phyloP scores from a whole-genome alignment of 2,329 filamentous ascomycete genomes.

The Alternaria arbusti region DNA sequence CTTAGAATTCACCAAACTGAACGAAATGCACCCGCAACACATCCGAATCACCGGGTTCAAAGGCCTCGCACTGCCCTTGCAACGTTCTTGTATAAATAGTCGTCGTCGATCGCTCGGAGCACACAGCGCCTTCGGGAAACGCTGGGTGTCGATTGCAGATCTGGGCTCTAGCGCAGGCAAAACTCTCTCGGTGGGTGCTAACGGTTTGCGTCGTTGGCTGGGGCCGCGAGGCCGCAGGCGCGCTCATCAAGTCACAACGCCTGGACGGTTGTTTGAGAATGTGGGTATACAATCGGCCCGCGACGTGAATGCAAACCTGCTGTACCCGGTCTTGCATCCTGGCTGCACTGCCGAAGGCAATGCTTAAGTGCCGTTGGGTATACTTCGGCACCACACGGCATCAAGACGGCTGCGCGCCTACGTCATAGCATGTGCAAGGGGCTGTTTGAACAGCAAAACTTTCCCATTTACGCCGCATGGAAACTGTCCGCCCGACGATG shows the following conservation, averaged over 20 bases:
- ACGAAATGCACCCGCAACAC: not conserved
- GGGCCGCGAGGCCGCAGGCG: conserved; percentile 4
- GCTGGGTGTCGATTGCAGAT: conserved; percentile 10
- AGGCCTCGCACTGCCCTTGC: conserved; percentile 5
- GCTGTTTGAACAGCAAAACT: not conserved
- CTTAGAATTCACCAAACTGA: conserved; percentile 1
- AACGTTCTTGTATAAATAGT: conserved; percentile 11
- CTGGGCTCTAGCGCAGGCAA: conserved; percentile 11
- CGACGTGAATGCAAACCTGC: conserved; percentile 7
- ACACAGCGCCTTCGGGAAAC: conserved; percentile 9
- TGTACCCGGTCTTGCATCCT: conserved; percentile 2
- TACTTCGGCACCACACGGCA: not conserved
- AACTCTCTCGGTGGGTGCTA: conserved; percentile 13
- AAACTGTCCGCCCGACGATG: not conserved
- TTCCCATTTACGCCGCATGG: not conserved
- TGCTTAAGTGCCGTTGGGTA: conserved; percentile 5
- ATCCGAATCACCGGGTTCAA: conserved; percentile 5
- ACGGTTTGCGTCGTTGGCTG: conserved; percentile 4
- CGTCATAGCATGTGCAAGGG: not conserved
- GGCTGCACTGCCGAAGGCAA: conserved; percentile 3
- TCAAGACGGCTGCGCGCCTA: not conserved
- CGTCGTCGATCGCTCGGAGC: conserved; percentile 13
- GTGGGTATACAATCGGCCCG: conserved; percentile 9
- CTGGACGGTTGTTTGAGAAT: not conserved
- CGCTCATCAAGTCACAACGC: not conserved